Percentiles rank a stretch among this genome's conserved stretches.
These are phyloP conservation scores for Solanum verrucosum DNA, from an alignment of 257 asterid species.

Conservation along the genomic window DNA sequence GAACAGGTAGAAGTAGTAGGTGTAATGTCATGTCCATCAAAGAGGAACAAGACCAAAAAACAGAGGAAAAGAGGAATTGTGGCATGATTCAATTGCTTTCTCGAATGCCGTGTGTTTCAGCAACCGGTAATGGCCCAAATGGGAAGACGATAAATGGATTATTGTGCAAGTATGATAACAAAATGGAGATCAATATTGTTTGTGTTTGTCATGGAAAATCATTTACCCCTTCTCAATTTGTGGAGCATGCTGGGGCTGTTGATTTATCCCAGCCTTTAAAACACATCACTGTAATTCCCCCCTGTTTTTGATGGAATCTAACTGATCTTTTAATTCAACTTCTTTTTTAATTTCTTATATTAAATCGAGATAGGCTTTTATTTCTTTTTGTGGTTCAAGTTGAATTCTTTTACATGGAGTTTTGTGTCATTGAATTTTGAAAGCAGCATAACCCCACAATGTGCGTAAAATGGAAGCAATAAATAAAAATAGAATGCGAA, in stretches of 20 bases:
- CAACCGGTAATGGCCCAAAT: conserved; percentile 67
- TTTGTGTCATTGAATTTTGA: not conserved
- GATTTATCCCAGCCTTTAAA: conserved; percentile 36
- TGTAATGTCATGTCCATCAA: not conserved
- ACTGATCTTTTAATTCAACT: not conserved
- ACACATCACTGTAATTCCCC: conserved; percentile 47
- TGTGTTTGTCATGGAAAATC: conserved; percentile 63
- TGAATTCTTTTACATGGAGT: not conserved
- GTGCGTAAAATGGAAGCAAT: not conserved
- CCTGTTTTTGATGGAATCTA: not conserved
- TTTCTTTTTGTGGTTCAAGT: not conserved
- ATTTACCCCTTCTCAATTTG: conserved; percentile 58
- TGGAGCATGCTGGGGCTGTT: conserved; percentile 68
- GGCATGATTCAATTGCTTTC: not conserved
- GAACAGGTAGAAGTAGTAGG: not conserved
- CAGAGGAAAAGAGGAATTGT: not conserved
- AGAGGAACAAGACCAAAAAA: not conserved
- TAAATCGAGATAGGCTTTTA: not conserved
- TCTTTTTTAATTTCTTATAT: too few species aligned
- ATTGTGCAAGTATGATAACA: conserved; percentile 32
- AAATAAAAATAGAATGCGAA: too few species aligned
- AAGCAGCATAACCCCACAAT: not conserved
- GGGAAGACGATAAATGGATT: conserved; percentile 55
- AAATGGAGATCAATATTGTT: conserved; percentile 38
- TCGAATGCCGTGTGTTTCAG: conserved; percentile 49